These are phyloP conservation scores for Fusarium sp. DNA, from an alignment of 2,329 filamentous ascomycete genomes.

Conservation along the genomic window DNA sequence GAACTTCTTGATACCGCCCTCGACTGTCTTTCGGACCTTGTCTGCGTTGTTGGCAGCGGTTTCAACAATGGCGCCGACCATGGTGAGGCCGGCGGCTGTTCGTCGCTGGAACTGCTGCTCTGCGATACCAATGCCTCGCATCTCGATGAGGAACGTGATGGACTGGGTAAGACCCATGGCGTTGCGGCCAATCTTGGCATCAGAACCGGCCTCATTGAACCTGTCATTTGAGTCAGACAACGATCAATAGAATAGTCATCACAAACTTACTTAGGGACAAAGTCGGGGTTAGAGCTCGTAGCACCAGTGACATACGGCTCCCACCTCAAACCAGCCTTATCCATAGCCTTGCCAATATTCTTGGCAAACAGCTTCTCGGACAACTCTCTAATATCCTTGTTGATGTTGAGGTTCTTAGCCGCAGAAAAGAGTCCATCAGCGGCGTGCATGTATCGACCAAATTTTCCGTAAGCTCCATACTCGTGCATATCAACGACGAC, in stretches of 20 bases:
- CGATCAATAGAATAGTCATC: rapidly evolving
- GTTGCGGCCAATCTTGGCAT: conserved; percentile 49
- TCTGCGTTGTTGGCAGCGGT: conserved; percentile 47
- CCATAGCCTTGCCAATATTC: conserved; percentile 46
- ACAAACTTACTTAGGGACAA: conserved; percentile 14
- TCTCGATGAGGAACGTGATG: conserved; percentile 48
- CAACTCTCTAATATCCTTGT: conserved; percentile 45
- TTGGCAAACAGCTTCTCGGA: conserved; percentile 47
- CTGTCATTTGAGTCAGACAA: neutral
- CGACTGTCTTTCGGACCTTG: conserved; percentile 42
- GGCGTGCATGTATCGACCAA: conserved; percentile 41
- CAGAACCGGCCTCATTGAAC: conserved; percentile 46
- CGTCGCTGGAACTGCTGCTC: conserved; percentile 49
- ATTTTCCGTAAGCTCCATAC: conserved; percentile 39
- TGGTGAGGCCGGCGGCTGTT: conserved; percentile 44
- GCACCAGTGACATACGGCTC: conserved; percentile 46
- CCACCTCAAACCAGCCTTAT: conserved; percentile 45
- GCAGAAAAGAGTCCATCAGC: conserved; percentile 50
- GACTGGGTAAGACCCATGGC: conserved; percentile 47
- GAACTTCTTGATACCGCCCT: conserved; percentile 44
- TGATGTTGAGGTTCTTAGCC: conserved; percentile 51
- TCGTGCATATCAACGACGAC: conserved; percentile 51
- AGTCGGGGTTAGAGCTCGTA: conserved; percentile 26
- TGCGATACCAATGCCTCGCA: conserved; percentile 47
- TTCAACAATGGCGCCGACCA: conserved; percentile 46